Evolutionary conservation across 2,329 filamentous ascomycete species (phyloP).

Genomic region (Raffaelea arxii): DNA sequence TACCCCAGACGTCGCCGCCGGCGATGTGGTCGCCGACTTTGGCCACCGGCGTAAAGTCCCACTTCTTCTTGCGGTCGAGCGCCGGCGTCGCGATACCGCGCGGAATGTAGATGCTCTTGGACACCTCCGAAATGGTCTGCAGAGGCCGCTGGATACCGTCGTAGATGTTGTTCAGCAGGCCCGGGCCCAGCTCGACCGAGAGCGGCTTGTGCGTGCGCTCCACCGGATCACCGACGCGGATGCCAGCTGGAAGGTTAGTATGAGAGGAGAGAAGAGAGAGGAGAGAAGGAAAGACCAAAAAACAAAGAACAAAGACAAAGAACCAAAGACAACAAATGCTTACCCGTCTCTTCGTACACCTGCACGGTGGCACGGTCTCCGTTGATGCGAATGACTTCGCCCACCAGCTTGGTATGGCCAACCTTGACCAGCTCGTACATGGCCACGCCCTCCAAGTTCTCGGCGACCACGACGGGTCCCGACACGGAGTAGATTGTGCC

Average conservation of each 20-base stretch:
- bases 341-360: conserved; percentile 98
- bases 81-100: conserved; percentile 83
- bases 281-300: neutral
- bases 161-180: conserved; percentile 98
- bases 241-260: conserved; percentile 55
- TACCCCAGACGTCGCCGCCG: conserved; percentile 92
- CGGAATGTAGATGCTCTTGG: conserved; percentile 93
- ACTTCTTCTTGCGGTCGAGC: conserved; percentile 84
- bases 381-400: conserved; percentile 97
- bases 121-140: conserved; percentile 65
- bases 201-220: conserved; percentile 85
- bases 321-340: conserved; percentile 15
- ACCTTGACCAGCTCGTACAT: conserved; percentile 99
- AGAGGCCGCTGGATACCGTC: conserved; percentile 97
- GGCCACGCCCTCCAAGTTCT: conserved; percentile 97
- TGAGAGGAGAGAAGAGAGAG: neutral
- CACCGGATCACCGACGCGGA: conserved; percentile 93
- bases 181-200: conserved; percentile 93
- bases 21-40: conserved; percentile 98
- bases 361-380: conserved; percentile 94
- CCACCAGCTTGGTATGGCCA: conserved; percentile 82
- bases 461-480: conserved; percentile 81
- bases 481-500: conserved; percentile 19
- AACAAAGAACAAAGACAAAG: neutral
- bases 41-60: conserved; percentile 84